Evolutionary conservation across 805 yeast species (phyloP), one percentile per base, ranked within the genome.

Genomic region (Hanseniaspora singularis): DNA sequence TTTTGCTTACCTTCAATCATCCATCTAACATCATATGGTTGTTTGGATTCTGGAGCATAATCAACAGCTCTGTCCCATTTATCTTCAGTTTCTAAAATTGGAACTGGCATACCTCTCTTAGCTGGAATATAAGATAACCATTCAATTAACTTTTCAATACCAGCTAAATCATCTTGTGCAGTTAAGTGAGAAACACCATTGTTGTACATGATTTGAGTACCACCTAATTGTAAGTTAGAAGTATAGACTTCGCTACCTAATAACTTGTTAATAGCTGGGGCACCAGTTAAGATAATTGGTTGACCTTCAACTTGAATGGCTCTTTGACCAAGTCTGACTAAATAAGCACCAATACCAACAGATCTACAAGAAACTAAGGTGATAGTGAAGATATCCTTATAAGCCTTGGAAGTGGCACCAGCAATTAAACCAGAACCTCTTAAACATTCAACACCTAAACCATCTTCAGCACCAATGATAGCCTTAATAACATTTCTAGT

Each of bases 361-460:
- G 97, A 88, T 74, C 99, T 81, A 71, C 97, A 88, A n/a, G 98
- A 92, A 48, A 92, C 98, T 64, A 92, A 73, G n/a, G 98, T 89
- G 50, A 88, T 77, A 18, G 99, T 92, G 72, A 92, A 92, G 52
- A 92, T 92, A 62, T 92, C 99, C 64, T 84, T 83, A 76, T 92
- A 92, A 18, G 98, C 98, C 64, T 86, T 80, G 11, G 96, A 84
- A 39, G 99, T 92, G 24, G 95, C 95, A 67, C 99, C 99, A 19
- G 99, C 99, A 68, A 92, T 92, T 60, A 92, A 73, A 69, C 97
- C 99, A 47, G 97, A 89, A 33, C 99, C 99, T 68, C 80, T 79
- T 66, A 92, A 77, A 75, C 96, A 92, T 67, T 92, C 99, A 51
- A 92, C 99, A 71, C 99, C 99, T 52, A 94, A 71, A 44, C 97